phyloP scores from a whole-genome alignment of 441 rosid genomes.

The Arabidopsis lyrata region DNA sequence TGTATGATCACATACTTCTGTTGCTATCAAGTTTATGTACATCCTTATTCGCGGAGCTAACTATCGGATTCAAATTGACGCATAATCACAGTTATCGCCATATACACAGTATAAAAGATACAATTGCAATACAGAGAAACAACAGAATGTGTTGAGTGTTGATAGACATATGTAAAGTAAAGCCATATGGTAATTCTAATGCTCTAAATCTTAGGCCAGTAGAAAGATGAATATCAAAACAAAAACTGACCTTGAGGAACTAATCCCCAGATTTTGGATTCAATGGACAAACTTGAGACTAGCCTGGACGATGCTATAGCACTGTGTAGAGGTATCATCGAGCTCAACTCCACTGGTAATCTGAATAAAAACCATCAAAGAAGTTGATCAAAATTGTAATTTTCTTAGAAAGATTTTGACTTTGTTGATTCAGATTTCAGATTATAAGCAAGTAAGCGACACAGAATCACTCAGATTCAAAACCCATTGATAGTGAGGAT shows the following conservation, averaged over 20 bases:
- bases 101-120: not conserved
- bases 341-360: conserved; percentile 67
- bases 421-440: not conserved
- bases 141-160: not conserved
- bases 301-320: conserved; percentile 72
- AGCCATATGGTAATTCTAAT: not conserved
- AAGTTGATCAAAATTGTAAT: not conserved
- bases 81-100: not conserved
- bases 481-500: not conserved
- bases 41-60: not conserved
- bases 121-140: not conserved
- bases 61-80: not conserved
- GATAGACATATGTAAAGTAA: not conserved
- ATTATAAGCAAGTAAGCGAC: not conserved
- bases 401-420: not conserved
- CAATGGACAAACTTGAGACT: conserved; percentile 64
- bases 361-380: conserved; percentile 38
- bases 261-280: conserved; percentile 61
- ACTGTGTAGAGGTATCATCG: conserved; percentile 68
- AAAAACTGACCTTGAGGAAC: conserved; percentile 72
- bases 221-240: not conserved
- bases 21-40: not conserved
- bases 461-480: not conserved
- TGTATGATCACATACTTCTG: not conserved
- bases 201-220: not conserved